These are phyloP conservation scores for Fusarium falciforme DNA, from an alignment of 2,329 filamentous ascomycete genomes.

Conservation along the genomic window DNA sequence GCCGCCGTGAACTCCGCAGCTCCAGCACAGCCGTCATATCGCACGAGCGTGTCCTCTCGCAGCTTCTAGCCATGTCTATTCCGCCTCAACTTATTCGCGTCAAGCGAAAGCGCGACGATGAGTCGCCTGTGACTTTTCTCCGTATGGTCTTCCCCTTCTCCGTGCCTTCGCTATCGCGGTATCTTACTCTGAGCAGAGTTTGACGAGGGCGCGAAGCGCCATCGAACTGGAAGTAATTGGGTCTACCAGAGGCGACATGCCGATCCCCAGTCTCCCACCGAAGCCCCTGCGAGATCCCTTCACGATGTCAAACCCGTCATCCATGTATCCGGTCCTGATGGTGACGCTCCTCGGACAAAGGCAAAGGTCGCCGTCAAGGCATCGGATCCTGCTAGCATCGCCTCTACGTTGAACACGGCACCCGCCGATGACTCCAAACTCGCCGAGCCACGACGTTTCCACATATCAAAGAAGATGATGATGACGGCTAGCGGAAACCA, in stretches of 20 bases:
- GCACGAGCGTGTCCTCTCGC: not conserved
- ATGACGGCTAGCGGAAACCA: conserved; percentile 40
- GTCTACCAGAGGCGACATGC: conserved; percentile 66
- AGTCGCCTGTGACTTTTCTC: conserved; percentile 66
- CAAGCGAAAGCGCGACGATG: conserved; percentile 69
- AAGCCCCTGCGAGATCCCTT: conserved; percentile 31
- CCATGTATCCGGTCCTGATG: conserved; percentile 58
- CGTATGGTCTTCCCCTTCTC: conserved; percentile 52
- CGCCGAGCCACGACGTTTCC: conserved; percentile 63
- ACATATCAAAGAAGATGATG: conserved; percentile 63
- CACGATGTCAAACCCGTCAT: conserved; percentile 56
- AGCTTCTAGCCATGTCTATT: conserved; percentile 60
- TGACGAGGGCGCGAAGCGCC: conserved; percentile 64
- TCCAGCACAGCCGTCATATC: not conserved
- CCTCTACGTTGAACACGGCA: conserved; percentile 21
- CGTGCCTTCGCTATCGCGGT: conserved; percentile 4
- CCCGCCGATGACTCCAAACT: conserved; percentile 11
- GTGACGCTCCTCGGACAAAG: conserved; percentile 34
- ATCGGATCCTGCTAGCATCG: not conserved
- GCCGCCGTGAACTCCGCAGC: not conserved
- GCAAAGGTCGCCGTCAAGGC: conserved; percentile 16
- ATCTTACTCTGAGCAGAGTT: conserved; percentile 55
- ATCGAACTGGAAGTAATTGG: conserved; percentile 62
- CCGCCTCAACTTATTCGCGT: conserved; percentile 70
- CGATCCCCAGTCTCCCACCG: conserved; percentile 41